These are phyloP conservation scores for Curvularia spicifera DNA, from an alignment of 2,329 filamentous ascomycete genomes.

Conservation along the genomic window DNA sequence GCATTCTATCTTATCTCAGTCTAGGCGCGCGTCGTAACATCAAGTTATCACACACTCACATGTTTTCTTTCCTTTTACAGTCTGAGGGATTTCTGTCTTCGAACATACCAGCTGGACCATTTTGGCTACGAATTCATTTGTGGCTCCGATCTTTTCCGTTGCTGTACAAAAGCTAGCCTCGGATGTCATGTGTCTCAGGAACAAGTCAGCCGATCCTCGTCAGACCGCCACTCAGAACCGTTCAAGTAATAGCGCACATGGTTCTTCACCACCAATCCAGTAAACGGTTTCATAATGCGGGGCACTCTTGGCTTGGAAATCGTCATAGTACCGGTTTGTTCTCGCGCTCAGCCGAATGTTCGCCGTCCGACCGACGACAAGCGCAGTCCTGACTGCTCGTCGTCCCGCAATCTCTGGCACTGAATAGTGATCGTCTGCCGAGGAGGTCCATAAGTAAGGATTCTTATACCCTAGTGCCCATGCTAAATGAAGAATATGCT, in stretches of 20 bases:
- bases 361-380: conserved; percentile 32
- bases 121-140: conserved; percentile 1
- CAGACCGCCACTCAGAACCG: conserved; percentile 14
- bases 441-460: neutral
- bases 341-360: conserved; percentile 20
- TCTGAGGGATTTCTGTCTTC: neutral
- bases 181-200: conserved; percentile 14
- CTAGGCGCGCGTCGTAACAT: neutral
- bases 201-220: conserved; percentile 26
- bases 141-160: conserved; percentile 14
- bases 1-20: neutral
- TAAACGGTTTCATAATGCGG: conserved; percentile 21
- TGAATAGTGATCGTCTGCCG: conserved; percentile 4
- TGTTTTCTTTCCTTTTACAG: neutral
- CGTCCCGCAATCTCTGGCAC: conserved; percentile 8
- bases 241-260: conserved; percentile 7
- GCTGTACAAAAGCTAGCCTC: conserved; percentile 9
- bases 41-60: neutral
- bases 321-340: conserved; percentile 6
- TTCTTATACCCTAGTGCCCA: neutral
- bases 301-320: conserved; percentile 14
- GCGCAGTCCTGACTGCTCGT: conserved; percentile 19
- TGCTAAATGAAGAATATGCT: conserved; percentile 5
- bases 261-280: conserved; percentile 24
- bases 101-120: neutral